Evolutionary conservation across 176 grass and related monocot genomes (phyloP).

Genomic region (Phyllostachys edulis): DNA sequence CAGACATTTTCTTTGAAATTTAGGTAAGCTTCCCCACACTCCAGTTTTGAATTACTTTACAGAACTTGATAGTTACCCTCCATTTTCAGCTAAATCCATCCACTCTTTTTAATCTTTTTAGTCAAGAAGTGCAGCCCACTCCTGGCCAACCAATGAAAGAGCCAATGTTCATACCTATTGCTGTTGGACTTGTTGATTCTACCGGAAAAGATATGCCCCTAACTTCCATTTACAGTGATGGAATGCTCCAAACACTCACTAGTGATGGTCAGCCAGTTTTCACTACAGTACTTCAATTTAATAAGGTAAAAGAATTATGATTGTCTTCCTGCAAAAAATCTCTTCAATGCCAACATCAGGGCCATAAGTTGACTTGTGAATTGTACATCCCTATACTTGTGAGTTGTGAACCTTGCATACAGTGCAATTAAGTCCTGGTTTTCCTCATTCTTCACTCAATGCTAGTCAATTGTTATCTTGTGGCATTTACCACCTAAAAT

Average conservation of each 20-base stretch:
- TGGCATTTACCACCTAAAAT: background rate
- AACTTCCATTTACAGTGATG: slow-evolving; percentile 63
- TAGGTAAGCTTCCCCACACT: slow-evolving; percentile 49
- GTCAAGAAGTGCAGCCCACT: slow-evolving; percentile 87
- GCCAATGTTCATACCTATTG: slow-evolving; percentile 91
- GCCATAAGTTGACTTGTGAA: background rate
- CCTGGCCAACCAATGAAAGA: slow-evolving; percentile 81
- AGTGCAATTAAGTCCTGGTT: background rate
- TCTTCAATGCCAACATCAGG: slow-evolving; percentile 1
- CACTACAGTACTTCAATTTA: slow-evolving; percentile 88
- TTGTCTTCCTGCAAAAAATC: slow-evolving; percentile 25
- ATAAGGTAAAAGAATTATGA: slow-evolving; percentile 54
- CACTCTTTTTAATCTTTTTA: slow-evolving; percentile 28
- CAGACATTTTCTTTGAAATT: slow-evolving; percentile 76
- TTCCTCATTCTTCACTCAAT: slow-evolving; percentile 3
- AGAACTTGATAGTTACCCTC: background rate
- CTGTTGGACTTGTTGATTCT: slow-evolving; percentile 82
- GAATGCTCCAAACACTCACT: slow-evolving; percentile 55
- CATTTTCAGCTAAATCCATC: slow-evolving; percentile 23
- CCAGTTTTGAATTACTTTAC: background rate
- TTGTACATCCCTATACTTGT: background rate
- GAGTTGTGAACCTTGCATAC: background rate
- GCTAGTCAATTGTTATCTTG: background rate
- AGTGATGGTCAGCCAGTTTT: slow-evolving; percentile 48
- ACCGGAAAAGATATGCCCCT: slow-evolving; percentile 89